Evolutionary conservation across 2,329 filamentous ascomycete genomes (phyloP).

Genomic region (Colletotrichum aenigma): DNA sequence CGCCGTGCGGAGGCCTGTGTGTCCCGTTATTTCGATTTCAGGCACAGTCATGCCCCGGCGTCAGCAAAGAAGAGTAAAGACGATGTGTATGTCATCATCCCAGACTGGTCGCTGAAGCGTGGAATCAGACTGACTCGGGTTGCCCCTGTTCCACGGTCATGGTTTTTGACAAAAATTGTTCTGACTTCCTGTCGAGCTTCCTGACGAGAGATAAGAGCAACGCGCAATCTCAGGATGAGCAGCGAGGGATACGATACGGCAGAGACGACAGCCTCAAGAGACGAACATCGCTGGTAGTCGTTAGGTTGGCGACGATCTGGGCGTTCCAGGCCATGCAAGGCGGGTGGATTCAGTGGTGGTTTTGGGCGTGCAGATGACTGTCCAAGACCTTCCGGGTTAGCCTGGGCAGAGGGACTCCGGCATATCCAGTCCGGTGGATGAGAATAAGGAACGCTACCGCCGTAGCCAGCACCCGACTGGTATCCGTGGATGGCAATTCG

Average conservation of each 20-base stretch:
- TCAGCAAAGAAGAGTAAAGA: neutral
- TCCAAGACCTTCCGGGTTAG: neutral
- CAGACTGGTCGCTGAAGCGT: neutral
- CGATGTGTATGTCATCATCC: neutral
- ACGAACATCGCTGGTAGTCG: neutral
- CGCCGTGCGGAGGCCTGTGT: neutral
- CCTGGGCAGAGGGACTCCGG: neutral
- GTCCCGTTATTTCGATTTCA: neutral
- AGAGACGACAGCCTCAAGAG: neutral
- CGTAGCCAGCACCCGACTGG: neutral
- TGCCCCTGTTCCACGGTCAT: neutral
- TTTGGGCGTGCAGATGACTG: neutral
- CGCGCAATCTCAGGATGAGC: neutral
- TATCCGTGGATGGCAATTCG: neutral
- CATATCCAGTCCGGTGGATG: neutral
- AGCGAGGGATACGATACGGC: neutral
- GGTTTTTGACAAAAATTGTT: conserved; percentile 1
- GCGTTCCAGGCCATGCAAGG: neutral
- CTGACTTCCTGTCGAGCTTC: neutral
- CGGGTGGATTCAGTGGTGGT: neutral
- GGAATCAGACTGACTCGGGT: conserved; percentile 9
- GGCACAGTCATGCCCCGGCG: neutral
- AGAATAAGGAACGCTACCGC: neutral
- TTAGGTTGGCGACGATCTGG: neutral
- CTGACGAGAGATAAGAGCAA: neutral